phyloP scores from a whole-genome alignment of 192 early-diverging fungal genomes.

The Rhizophagus sp. region DNA sequence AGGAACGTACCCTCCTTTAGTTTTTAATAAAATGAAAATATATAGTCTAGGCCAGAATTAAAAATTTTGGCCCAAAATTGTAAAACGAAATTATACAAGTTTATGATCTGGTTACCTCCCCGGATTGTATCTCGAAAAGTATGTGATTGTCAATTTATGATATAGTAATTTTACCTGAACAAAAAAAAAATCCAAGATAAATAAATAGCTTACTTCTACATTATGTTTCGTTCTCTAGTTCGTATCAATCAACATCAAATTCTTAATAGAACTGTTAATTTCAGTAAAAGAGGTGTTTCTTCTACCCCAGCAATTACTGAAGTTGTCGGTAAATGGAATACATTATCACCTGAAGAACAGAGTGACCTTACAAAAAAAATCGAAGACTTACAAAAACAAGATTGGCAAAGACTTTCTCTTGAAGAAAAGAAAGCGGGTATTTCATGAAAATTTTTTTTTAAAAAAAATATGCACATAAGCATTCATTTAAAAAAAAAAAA shows the following conservation, averaged over 20 bases:
- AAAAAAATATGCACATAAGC: no score
- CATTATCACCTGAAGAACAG: constrained; percentile 77
- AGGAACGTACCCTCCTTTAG: no score
- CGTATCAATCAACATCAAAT: not conserved
- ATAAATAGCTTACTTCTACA: not conserved
- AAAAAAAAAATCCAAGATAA: not conserved
- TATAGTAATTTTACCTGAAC: no score
- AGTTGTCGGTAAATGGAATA: constrained; percentile 62
- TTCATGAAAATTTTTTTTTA: no score
- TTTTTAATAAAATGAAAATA: no score
- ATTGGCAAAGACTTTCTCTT: constrained; percentile 91
- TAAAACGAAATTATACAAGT: no score
- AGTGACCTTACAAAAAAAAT: constrained; percentile 77
- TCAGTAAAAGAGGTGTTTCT: constrained; percentile 45
- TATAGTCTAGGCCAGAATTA: no score
- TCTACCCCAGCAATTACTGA: constrained; percentile 53
- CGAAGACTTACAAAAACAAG: constrained; percentile 85
- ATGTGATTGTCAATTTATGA: no score
- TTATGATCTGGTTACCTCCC: no score
- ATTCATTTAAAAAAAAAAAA: no score
- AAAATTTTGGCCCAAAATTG: no score
- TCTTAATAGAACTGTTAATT: not conserved
- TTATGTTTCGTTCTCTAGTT: not conserved
- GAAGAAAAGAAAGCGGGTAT: constrained; percentile 95
- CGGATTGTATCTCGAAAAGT: no score